These are phyloP conservation scores for Candida odintsovae DNA, from an alignment of 805 yeast species.

Conservation along the genomic window DNA sequence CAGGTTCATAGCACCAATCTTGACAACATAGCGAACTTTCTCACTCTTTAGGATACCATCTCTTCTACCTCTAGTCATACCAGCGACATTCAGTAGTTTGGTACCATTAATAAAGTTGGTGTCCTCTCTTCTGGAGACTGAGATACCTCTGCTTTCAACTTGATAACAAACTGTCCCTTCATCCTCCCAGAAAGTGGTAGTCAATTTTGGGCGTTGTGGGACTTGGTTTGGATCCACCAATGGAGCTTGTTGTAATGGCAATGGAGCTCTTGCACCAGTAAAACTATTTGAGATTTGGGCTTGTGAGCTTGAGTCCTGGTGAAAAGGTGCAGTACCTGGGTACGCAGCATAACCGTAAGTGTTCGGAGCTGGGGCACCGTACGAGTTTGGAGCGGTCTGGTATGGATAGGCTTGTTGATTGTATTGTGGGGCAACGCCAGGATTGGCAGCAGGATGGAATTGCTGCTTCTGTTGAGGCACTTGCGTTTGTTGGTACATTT, in stretches of 20 bases:
- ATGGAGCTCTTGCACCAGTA: conserved; percentile 10
- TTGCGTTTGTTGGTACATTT: conserved; percentile 4
- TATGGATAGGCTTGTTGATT: conserved; percentile 1
- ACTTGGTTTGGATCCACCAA: conserved; percentile 22
- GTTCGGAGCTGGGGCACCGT: conserved; percentile 1
- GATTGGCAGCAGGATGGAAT: background rate
- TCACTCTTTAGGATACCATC: conserved; percentile 66
- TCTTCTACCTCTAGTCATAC: conserved; percentile 68
- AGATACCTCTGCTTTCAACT: conserved; percentile 62
- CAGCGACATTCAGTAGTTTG: conserved; percentile 61
- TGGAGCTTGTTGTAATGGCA: conserved; percentile 14
- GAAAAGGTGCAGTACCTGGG: background rate
- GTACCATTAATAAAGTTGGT: conserved; percentile 72
- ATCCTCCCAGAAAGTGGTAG: conserved; percentile 75
- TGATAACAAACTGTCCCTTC: conserved; percentile 68
- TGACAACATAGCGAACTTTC: conserved; percentile 62
- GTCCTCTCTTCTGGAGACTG: conserved; percentile 65
- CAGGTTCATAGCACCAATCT: conserved; percentile 70
- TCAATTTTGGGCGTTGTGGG: conserved; percentile 50
- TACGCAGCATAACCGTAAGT: conserved; percentile 13
- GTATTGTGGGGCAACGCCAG: background rate
- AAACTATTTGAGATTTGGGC: background rate
- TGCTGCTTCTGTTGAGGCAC: conserved; percentile 9
- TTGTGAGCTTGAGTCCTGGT: conserved; percentile 2
- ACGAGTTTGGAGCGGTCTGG: background rate